phyloP scores from a whole-genome alignment of 169 alveolate species.

The Besnoitia besnoiti region DNA sequence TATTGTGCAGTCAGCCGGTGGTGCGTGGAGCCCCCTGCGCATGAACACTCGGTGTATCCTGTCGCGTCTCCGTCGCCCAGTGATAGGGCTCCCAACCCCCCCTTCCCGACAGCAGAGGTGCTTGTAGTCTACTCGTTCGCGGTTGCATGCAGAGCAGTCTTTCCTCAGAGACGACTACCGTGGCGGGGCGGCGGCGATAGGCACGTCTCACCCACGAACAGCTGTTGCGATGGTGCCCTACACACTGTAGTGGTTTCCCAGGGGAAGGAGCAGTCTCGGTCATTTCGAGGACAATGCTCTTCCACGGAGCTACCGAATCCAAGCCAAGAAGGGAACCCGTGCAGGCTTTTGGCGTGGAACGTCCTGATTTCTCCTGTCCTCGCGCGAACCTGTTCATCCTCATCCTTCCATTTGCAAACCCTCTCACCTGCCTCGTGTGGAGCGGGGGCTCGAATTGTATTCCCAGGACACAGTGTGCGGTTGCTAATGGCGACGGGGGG shows the following conservation, averaged over 20 bases:
- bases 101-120: neutral
- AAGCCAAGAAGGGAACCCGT: neutral
- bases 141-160: neutral
- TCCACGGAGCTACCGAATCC: neutral
- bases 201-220: neutral
- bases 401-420: neutral
- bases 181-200: neutral
- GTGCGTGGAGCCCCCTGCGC: neutral
- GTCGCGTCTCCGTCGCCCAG: slow-evolving; percentile 1
- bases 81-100: slow-evolving; percentile 6
- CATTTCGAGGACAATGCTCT: neutral
- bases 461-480: neutral
- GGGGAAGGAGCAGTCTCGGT: neutral
- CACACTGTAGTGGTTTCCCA: neutral
- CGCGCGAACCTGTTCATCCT: neutral
- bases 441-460: neutral
- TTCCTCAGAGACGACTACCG: neutral
- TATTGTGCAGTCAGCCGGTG: neutral
- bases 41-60: neutral
- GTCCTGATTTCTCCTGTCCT: neutral
- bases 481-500: neutral
- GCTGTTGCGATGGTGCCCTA: neutral
- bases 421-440: neutral
- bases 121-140: neutral
- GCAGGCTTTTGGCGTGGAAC: neutral